phyloP scores from a whole-genome alignment of 805 yeast species.

The Yamadazyma phyllophila region DNA sequence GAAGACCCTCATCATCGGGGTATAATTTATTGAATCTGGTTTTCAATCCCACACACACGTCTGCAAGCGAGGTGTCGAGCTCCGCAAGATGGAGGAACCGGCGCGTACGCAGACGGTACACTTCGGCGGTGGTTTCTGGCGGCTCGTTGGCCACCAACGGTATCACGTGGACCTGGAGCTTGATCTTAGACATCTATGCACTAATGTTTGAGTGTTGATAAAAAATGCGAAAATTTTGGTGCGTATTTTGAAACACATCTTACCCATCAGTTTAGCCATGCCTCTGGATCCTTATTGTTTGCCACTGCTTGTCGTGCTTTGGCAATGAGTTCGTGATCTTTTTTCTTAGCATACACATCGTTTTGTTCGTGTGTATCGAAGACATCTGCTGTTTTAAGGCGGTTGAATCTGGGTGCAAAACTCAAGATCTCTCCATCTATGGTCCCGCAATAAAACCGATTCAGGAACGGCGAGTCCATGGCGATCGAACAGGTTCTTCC shows the following conservation, averaged over 20 bases:
- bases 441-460: slow-evolving; percentile 57
- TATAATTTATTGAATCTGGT: slow-evolving; percentile 59
- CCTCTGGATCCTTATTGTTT: too few species aligned
- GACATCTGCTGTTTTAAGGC: not conserved
- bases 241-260: not conserved
- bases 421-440: slow-evolving; percentile 62
- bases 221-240: not conserved
- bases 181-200: slow-evolving; percentile 2
- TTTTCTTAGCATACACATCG: too few species aligned
- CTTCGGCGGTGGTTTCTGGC: slow-evolving; percentile 14
- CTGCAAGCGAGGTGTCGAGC: slow-evolving; percentile 43
- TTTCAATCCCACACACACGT: slow-evolving; percentile 54
- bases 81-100: slow-evolving; percentile 67
- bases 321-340: too few species aligned
- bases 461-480: slow-evolving; percentile 43
- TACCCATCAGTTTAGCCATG: too few species aligned
- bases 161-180: slow-evolving; percentile 17
- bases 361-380: not conserved
- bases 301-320: too few species aligned
- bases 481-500: slow-evolving; percentile 54
- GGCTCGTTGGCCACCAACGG: slow-evolving; percentile 21
- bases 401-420: slow-evolving; percentile 43
- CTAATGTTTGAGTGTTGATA: not conserved
- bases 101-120: slow-evolving; percentile 23
- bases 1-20: slow-evolving; percentile 56